Conservation (phyloP, 2,329 filamentous ascomycete species). For the Colletotrichum liriopes region DNA sequence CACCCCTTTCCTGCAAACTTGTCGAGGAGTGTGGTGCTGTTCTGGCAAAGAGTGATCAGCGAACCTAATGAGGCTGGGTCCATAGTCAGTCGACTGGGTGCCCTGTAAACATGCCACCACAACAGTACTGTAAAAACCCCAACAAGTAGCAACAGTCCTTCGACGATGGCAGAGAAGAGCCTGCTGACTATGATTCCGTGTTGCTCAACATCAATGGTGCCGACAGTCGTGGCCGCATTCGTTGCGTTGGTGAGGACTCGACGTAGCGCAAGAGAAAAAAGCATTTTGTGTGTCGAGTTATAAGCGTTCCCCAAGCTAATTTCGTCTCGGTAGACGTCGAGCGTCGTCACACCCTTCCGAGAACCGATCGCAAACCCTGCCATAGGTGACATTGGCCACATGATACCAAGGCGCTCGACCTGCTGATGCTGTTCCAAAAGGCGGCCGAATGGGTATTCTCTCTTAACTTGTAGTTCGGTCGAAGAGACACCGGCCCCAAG, state of each 20-base stretch:
- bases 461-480: accelerated
- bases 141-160: constrained; percentile 46
- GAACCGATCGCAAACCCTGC: constrained; percentile 49
- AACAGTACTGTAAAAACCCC: constrained; percentile 8
- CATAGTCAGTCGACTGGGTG: neutral
- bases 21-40: constrained; percentile 29
- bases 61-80: constrained; percentile 50
- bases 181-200: constrained; percentile 54
- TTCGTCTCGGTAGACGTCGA: constrained; percentile 39
- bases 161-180: constrained; percentile 49
- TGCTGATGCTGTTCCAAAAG: constrained; percentile 49
- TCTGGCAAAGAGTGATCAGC: constrained; percentile 45
- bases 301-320: constrained; percentile 41
- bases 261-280: constrained; percentile 50
- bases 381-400: constrained; percentile 50
- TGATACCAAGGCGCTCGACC: constrained; percentile 37
- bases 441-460: constrained; percentile 47
- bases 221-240: neutral
- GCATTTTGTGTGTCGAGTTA: constrained; percentile 47
- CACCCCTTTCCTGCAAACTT: constrained; percentile 34
- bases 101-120: neutral
- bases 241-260: neutral
- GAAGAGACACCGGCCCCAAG: constrained; percentile 49
- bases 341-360: accelerated
- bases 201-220: constrained; percentile 43